A percentile compares a stretch with the other conserved stretches of the same genome.
Evolutionary conservation across 768 basidiomycete genomes (phyloP).

Genomic region (Boletus sensibilis): DNA sequence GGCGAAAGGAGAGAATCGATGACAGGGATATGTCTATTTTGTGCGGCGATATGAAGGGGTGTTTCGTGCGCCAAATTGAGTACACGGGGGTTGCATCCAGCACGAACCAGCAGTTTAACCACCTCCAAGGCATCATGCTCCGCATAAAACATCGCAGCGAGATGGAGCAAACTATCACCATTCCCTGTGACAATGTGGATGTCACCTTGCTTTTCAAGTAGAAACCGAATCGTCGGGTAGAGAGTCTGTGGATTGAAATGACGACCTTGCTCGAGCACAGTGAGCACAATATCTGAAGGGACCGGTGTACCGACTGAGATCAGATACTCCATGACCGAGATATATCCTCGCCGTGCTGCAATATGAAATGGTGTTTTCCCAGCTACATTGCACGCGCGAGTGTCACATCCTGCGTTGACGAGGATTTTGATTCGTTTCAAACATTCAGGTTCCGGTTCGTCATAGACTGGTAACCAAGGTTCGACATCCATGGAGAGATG

Average conservation of each 20-base stretch:
- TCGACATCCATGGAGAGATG: neutral
- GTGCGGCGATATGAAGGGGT: neutral
- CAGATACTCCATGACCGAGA: slow-evolving; percentile 1
- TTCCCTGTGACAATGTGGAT: neutral
- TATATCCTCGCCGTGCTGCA: neutral
- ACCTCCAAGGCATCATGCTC: neutral
- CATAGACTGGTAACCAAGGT: no score
- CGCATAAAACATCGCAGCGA: neutral
- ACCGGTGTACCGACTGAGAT: neutral
- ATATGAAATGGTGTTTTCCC: neutral
- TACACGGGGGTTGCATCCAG: neutral
- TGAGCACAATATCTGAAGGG: neutral
- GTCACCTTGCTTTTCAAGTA: neutral
- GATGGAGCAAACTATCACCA: neutral
- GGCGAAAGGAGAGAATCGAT: neutral
- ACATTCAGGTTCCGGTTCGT: neutral
- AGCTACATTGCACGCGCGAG: neutral
- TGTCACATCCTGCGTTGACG: neutral
- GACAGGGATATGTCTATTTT: neutral
- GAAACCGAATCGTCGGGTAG: neutral
- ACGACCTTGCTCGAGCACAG: neutral
- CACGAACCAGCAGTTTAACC: neutral
- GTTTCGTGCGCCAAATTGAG: neutral
- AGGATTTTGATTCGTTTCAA: neutral
- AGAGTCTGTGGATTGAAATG: neutral